Conservation (phyloP, 164 flowering plant genomes). For the Piper betle region DNA sequence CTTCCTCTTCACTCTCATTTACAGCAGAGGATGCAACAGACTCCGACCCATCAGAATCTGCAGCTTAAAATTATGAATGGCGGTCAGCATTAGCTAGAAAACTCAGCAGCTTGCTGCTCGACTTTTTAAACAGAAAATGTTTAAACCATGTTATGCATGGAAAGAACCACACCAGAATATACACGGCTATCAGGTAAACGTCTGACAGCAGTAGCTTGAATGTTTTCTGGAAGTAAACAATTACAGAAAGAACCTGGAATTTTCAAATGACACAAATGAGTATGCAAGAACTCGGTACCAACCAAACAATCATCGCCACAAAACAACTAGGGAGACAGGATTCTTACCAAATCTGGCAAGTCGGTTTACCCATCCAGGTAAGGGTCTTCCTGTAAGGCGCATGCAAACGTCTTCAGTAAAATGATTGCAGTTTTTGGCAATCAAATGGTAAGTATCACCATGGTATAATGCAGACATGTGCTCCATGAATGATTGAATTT, state of each 20-base stretch:
- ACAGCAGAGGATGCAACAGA: slow-evolving; percentile 34
- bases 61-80: not conserved
- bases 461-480: slow-evolving; percentile 51
- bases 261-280: slow-evolving; percentile 7
- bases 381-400: slow-evolving; percentile 63
- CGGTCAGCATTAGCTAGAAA: not conserved
- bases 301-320: not conserved
- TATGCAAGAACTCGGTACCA: not conserved
- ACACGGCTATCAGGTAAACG: slow-evolving; percentile 57
- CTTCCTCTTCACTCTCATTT: slow-evolving; percentile 43
- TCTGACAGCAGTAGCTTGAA: slow-evolving; percentile 56
- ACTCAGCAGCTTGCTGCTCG: not conserved
- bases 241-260: slow-evolving; percentile 85
- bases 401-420: slow-evolving; percentile 70
- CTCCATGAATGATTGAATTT: slow-evolving; percentile 65
- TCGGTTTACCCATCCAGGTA: slow-evolving; percentile 96
- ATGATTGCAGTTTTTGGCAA: slow-evolving; percentile 93
- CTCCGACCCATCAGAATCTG: slow-evolving; percentile 17
- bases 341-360: slow-evolving; percentile 71
- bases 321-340: not conserved
- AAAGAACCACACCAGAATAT: slow-evolving; percentile 37
- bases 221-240: slow-evolving; percentile 75
- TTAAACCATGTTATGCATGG: too few species aligned
- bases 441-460: slow-evolving; percentile 84
- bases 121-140: too few species aligned